Evolutionary conservation across 192 early-diverging fungal genomes (phyloP).

Genomic region (Dissophora ornata): DNA sequence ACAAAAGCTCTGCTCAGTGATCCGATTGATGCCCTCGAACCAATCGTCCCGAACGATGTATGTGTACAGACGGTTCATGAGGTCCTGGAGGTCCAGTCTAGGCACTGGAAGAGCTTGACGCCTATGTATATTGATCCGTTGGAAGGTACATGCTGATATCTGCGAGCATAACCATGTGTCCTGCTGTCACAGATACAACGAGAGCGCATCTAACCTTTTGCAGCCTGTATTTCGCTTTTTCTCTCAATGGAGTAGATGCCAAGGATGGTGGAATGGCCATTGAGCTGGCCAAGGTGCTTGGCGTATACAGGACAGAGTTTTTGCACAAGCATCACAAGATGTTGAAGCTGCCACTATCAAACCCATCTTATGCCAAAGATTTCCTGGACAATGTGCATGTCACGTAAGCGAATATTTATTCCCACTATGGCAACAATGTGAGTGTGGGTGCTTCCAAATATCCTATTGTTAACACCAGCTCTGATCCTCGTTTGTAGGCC

Average conservation of each 20-base stretch:
- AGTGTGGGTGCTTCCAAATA: background rate
- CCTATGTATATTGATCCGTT: slow-evolving; percentile 44
- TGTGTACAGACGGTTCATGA: slow-evolving; percentile 60
- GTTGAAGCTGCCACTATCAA: slow-evolving; percentile 49
- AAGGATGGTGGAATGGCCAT: slow-evolving; percentile 9
- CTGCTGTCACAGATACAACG: too few relatives aligned
- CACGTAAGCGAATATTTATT: too few relatives aligned
- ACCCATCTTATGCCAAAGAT: slow-evolving; percentile 20
- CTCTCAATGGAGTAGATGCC: too few relatives aligned
- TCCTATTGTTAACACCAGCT: too few relatives aligned
- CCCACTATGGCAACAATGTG: too few relatives aligned
- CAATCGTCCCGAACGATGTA: slow-evolving; percentile 52
- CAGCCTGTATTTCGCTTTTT: too few relatives aligned
- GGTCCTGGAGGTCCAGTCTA: slow-evolving; percentile 60
- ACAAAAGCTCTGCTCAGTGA: slow-evolving; percentile 78
- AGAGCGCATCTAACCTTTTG: too few relatives aligned
- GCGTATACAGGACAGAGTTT: slow-evolving; percentile 45
- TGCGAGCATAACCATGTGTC: background rate
- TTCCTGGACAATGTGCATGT: slow-evolving; percentile 47
- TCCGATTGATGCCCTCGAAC: slow-evolving; percentile 51
- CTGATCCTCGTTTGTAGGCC: too few relatives aligned
- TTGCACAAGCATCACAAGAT: slow-evolving; percentile 43
- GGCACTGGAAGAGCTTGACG: slow-evolving; percentile 58
- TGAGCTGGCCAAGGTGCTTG: slow-evolving; percentile 31
- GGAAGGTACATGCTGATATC: slow-evolving; percentile 29